phyloP scores from a whole-genome alignment of 2,329 filamentous ascomycete species.

The Neofusicoccum laricinum region DNA sequence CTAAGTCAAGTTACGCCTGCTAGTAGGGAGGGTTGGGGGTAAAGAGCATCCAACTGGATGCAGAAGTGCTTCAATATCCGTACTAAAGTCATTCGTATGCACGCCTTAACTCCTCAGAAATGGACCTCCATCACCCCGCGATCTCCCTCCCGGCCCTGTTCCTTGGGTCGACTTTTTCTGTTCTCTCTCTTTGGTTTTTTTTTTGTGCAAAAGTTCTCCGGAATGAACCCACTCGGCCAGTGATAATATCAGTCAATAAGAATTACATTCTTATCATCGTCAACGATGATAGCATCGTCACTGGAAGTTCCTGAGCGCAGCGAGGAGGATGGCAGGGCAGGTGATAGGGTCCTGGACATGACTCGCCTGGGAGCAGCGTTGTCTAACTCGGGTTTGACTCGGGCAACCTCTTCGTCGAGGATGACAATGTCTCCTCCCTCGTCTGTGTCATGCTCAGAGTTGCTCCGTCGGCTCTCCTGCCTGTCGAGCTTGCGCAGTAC shows the following conservation, averaged over 20 bases:
- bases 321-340: background rate
- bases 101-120: no score
- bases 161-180: no score
- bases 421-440: background rate
- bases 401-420: background rate
- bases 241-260: background rate
- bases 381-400: no score
- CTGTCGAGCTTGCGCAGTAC: background rate
- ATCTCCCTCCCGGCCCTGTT: background rate
- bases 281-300: background rate
- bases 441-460: background rate
- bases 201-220: background rate
- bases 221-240: background rate
- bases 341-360: background rate
- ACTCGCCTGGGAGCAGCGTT: no score
- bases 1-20: no score
- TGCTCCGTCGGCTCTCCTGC: background rate
- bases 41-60: no score
- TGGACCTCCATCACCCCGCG: background rate
- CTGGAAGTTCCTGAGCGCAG: background rate
- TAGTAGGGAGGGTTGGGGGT: no score
- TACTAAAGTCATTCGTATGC: no score
- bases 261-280: background rate
- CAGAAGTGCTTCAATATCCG: no score
- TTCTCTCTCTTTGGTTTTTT: no score